phyloP scores from a whole-genome alignment of 805 yeast genomes.

The Metschnikowia picachoensis region DNA sequence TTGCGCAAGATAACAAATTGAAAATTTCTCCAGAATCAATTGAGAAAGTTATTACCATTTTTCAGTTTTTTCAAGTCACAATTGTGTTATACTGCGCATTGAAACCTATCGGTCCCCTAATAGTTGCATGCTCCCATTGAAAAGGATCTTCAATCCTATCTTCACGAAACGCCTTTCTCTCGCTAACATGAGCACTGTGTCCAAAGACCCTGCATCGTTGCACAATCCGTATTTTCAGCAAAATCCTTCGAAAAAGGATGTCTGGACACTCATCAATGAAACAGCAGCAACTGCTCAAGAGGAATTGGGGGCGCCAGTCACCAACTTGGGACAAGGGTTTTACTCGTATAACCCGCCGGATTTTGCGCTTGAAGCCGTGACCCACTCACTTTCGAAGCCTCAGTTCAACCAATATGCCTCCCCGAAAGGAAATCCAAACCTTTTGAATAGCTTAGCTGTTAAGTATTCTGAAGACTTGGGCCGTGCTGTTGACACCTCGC shows the following conservation, averaged over 20 bases:
- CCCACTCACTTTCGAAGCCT: constrained; percentile 67
- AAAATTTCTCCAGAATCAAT: neutral
- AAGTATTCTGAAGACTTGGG: constrained; percentile 69
- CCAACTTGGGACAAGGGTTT: constrained; percentile 95
- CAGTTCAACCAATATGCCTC: constrained; percentile 89
- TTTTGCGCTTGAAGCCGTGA: constrained; percentile 84
- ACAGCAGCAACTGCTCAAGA: constrained; percentile 82
- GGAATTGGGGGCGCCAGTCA: constrained; percentile 69
- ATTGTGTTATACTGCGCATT: too few relatives aligned
- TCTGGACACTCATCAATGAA: constrained; percentile 93
- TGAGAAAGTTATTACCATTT: neutral
- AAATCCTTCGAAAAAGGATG: constrained; percentile 73
- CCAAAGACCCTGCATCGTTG: constrained; percentile 22
- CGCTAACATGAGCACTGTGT: constrained; percentile 7
- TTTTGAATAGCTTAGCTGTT: constrained; percentile 64
- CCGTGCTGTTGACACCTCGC: constrained; percentile 50
- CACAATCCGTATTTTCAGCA: constrained; percentile 61
- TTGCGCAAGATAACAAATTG: too few relatives aligned
- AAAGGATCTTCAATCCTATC: neutral
- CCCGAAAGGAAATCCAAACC: constrained; percentile 78
- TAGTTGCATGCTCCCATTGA: constrained; percentile 6
- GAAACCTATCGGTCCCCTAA: neutral
- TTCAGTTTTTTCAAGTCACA: neutral
- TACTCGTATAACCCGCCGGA: constrained; percentile 94
- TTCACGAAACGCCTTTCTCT: neutral